Base-by-base conservation (phyloP, 352 stramenopile species). In the Globisporangium paroecandrum region DNA sequence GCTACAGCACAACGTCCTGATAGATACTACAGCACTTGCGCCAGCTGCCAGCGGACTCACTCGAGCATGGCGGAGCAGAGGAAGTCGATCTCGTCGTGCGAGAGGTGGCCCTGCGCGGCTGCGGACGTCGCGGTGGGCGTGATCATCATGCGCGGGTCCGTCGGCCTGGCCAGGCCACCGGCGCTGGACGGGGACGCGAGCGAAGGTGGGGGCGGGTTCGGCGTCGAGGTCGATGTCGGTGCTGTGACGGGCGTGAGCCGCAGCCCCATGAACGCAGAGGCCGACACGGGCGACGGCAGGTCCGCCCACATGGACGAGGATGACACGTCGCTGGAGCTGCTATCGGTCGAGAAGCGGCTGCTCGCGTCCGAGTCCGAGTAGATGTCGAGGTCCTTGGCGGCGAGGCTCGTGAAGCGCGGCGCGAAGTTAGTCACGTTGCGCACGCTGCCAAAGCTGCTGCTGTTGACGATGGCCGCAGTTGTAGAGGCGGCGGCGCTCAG, bases 11-110 rank as follows among this genome's bases (percentile, higher is more conserved):
- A 15, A 22, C 41, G 32, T 60, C 46, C 38, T 60, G 51, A 57
- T 58, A 65, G 60, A 65, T 66, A 66, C 10, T 46, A 53, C 27
- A 15, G 47, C 25, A 15, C 1, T 54, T 32, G 29, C 29, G 4
- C 29, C 29, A 32, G 29, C 29, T 32, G 29, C 29, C 29, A 32
- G 29, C 29, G 29, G 29, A 32, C 4, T 78, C 74, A 93, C 71
- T 93, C 83, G 47, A 95, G 75, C 64, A 95, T 90, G 51, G 83
- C 87, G 12, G 85, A 88, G 73, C 86, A 94, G 60, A 95, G 64
- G 68, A 95, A 95, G 74, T 92, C 87, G 65, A 95, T 89, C 69
- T 95, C 87, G 72, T 95, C 87, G 66, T 84, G 78, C 58, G 87
- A 94, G 34, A 95, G 76, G 57, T 78, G 81, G 43, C 76, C 78